Base-by-base conservation (phyloP, 1,284 basidiomycete species). In the Phlebopus sp. region DNA sequence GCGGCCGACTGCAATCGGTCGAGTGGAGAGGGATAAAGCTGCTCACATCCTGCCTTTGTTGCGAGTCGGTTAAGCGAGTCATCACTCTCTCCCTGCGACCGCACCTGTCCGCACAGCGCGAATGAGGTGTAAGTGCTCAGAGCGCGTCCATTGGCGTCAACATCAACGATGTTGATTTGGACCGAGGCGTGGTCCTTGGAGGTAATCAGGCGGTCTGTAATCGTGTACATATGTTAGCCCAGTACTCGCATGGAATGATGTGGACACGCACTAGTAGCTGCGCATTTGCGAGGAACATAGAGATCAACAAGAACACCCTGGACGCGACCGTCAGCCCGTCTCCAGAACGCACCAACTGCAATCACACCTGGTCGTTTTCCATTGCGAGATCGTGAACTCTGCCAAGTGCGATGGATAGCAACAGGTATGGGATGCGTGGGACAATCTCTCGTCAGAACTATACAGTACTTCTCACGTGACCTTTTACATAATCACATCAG, bases 261-360 rank as follows among this genome's bases (percentile, higher is more conserved):
- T 37, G 42, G 46, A 54, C 37, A 81, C 89, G 68, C 68, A 94
- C 91, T 93, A 62, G 92, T 97, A 54, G 93, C 92, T 71, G 92
- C 83, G 76, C 97, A 99, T 77, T 99, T 98, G 81, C 96, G 92
- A 71, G 96, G 96, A 70, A 99, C 94, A 82, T 99, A 99, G 75
- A 99, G 93, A 82, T 99, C 96, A 69, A 99, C 96, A 72, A 99
- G 95, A 72, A 92, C 81, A 79, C 96, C 95, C 92, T 97, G 54
- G 29, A 47, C 15, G 27, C 4, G 3, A 41, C 4, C 14, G 21
- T 47, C 41, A 51, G 44, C 42, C n/a, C 14, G 30, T 34, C 48
- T 30, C 40, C 19, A 19, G 15, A 40, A 14, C 5, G 18, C n/a
- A 25, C 13, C 13, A 47, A 29, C 15, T 47, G 15, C 23, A 23